These are phyloP conservation scores for Diplosphaera chodatii DNA, from an alignment of 139 green algal species.

Conservation along the genomic window DNA sequence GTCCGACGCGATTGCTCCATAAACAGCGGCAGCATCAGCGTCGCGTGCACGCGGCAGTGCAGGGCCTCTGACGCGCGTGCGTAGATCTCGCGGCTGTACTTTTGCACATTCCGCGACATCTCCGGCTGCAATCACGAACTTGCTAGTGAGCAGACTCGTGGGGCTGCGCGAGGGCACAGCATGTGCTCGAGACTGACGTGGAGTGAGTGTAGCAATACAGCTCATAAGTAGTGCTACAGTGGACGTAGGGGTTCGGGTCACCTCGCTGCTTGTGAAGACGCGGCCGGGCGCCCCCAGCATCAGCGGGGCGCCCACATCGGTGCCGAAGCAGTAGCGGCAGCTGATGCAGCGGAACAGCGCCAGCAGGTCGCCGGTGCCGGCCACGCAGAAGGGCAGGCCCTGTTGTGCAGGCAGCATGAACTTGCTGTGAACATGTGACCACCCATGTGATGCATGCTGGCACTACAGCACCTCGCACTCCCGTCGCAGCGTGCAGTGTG, in stretches of 20 bases:
- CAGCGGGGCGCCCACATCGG: constrained; percentile 12
- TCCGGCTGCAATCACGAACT: constrained; percentile 33
- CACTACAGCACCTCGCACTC: too few relatives aligned
- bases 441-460: too few relatives aligned
- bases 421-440: too few relatives aligned
- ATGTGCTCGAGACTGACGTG: too few relatives aligned
- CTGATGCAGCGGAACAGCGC: constrained; percentile 52
- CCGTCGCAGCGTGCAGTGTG: too few relatives aligned
- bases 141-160: too few relatives aligned
- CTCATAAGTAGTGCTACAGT: too few relatives aligned
- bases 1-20: not conserved
- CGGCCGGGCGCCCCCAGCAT: constrained; percentile 37
- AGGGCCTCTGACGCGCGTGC: constrained; percentile 36
- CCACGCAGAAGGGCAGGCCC: constrained; percentile 46
- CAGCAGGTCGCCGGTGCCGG: constrained; percentile 41
- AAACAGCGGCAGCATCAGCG: constrained; percentile 43
- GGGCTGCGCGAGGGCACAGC: too few relatives aligned
- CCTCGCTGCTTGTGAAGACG: constrained; percentile 33
- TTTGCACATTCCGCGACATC: constrained; percentile 49
- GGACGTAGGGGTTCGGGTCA: too few relatives aligned
- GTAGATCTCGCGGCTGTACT: constrained; percentile 39
- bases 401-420: too few relatives aligned
- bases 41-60: constrained; percentile 45
- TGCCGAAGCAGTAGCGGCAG: constrained; percentile 46
- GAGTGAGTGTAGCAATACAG: too few relatives aligned